Evolutionary conservation across 108 stramenopile species (phyloP).

Genomic region (Cyclotella distinguenda): DNA sequence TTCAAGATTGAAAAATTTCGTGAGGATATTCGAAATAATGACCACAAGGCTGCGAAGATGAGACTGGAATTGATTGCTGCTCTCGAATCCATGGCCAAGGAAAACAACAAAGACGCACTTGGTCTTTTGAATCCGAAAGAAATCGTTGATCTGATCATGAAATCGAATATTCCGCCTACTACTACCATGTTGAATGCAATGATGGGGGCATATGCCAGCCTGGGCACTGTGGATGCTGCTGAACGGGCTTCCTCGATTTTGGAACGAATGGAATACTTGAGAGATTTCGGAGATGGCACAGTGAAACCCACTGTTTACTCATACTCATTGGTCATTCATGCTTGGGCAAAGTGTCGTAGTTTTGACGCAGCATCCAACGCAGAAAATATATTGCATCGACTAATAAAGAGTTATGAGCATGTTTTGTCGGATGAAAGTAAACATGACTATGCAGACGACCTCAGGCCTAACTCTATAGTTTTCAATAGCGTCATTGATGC

Average conservation of each 20-base stretch:
- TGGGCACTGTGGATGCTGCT: slow-evolving; percentile 52
- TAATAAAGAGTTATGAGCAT: slow-evolving; percentile 34
- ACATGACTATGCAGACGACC: slow-evolving; percentile 20
- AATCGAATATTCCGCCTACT: slow-evolving; percentile 20
- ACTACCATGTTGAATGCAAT: slow-evolving; percentile 36
- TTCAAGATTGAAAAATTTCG: slow-evolving; percentile 41
- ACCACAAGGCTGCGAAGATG: slow-evolving; percentile 22
- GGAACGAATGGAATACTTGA: slow-evolving; percentile 55
- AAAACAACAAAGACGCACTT: slow-evolving; percentile 31
- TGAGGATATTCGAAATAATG: slow-evolving; percentile 28
- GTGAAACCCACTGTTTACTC: slow-evolving; percentile 40
- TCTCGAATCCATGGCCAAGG: slow-evolving; percentile 23
- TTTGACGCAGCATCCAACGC: slow-evolving; percentile 37
- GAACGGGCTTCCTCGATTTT: slow-evolving; percentile 59
- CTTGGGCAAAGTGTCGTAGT: slow-evolving; percentile 35
- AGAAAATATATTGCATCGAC: slow-evolving; percentile 43
- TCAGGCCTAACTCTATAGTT: slow-evolving; percentile 55
- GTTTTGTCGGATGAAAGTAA: slow-evolving; percentile 21
- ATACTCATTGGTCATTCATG: slow-evolving; percentile 42
- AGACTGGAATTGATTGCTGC: slow-evolving; percentile 42
- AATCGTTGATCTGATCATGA: slow-evolving; percentile 25
- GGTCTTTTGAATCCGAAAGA: slow-evolving; percentile 38
- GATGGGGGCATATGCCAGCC: slow-evolving; percentile 31
- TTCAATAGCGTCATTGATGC: slow-evolving; percentile 66
- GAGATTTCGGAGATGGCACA: slow-evolving; percentile 23